A percentile compares a stretch with the other conserved stretches of the same genome.
Evolutionary conservation across 2,329 filamentous ascomycete genomes (phyloP).

Genomic region (Neopestalotiopsis sp.): DNA sequence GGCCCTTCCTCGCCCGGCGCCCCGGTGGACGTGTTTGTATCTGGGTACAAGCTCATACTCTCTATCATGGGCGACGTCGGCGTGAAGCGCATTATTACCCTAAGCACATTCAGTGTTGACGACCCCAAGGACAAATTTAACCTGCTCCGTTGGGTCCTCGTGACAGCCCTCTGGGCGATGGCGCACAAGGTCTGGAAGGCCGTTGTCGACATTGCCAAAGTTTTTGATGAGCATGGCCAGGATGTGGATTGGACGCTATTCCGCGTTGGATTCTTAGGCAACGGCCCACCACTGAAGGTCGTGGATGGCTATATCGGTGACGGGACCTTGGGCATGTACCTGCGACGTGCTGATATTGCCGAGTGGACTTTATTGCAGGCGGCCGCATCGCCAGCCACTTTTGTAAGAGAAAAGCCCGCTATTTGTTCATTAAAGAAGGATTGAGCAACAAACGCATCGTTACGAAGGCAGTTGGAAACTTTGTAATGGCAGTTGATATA

Average conservation of each 20-base stretch:
- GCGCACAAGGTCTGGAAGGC: slow-evolving; percentile 17
- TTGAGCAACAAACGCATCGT: neutral
- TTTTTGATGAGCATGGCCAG: slow-evolving; percentile 19
- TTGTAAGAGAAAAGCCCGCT: neutral
- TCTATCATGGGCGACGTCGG: slow-evolving; percentile 14
- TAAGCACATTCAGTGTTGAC: slow-evolving; percentile 20
- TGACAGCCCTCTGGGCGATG: slow-evolving; percentile 12
- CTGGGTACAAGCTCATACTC: slow-evolving; percentile 4
- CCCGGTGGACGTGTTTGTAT: neutral
- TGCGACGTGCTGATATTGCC: slow-evolving; percentile 21
- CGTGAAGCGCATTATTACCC: slow-evolving; percentile 20
- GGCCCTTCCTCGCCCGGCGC: neutral
- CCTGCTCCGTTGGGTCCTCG: slow-evolving; percentile 15
- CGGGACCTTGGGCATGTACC: slow-evolving; percentile 17
- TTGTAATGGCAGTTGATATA: no score
- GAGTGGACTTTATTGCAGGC: slow-evolving; percentile 21
- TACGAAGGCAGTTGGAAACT: no score
- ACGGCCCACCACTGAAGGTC: slow-evolving; percentile 7
- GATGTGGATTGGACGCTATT: slow-evolving; percentile 22
- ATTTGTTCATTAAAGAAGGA: neutral
- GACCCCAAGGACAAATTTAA: slow-evolving; percentile 18
- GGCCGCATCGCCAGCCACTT: neutral
- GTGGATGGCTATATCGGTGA: slow-evolving; percentile 21
- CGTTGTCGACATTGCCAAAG: slow-evolving; percentile 11
- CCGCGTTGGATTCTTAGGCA: slow-evolving; percentile 20